Conservation (phyloP, 225 moss, liverwort and hornwort species). For the Climacium dendroides region DNA sequence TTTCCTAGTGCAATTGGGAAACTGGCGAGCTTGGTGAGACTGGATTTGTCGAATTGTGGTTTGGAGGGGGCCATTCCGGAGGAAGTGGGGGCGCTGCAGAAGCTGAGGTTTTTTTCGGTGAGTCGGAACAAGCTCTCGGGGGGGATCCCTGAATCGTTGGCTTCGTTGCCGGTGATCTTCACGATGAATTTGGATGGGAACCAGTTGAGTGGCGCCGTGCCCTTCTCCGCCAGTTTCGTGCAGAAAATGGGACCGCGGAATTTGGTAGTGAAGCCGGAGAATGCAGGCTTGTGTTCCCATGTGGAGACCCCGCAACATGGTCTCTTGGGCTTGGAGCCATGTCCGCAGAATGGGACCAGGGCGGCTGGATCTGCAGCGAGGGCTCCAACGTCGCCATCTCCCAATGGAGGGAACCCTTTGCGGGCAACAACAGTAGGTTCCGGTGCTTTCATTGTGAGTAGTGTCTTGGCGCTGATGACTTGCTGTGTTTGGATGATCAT, state of each 20-base stretch:
- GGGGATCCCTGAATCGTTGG: neutral
- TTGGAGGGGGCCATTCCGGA: constrained; percentile 13
- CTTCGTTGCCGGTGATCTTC: neutral
- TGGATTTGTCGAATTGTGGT: constrained; percentile 8
- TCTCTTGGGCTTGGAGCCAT: neutral
- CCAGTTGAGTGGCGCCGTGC: constrained; percentile 31
- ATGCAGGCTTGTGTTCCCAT: constrained; percentile 21
- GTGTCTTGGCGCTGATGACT: neutral
- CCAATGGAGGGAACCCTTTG: neutral
- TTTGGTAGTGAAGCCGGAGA: neutral
- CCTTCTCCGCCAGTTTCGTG: constrained; percentile 16
- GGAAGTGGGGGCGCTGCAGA: neutral
- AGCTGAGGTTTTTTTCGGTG: constrained; percentile 10
- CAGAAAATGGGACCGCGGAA: constrained; percentile 25
- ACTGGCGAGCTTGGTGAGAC: neutral
- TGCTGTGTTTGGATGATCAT: neutral
- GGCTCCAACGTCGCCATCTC: neutral
- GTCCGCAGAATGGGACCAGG: neutral
- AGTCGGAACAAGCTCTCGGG: constrained; percentile 22
- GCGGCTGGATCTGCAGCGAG: neutral
- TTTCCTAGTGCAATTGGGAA: constrained; percentile 1
- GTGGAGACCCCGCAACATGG: neutral
- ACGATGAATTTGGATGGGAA: constrained; percentile 32
- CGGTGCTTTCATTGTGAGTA: neutral
- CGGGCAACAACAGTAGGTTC: neutral